These are phyloP conservation scores for Malus hybrid DNA, from an alignment of 331 rosid species.

Conservation along the genomic window DNA sequence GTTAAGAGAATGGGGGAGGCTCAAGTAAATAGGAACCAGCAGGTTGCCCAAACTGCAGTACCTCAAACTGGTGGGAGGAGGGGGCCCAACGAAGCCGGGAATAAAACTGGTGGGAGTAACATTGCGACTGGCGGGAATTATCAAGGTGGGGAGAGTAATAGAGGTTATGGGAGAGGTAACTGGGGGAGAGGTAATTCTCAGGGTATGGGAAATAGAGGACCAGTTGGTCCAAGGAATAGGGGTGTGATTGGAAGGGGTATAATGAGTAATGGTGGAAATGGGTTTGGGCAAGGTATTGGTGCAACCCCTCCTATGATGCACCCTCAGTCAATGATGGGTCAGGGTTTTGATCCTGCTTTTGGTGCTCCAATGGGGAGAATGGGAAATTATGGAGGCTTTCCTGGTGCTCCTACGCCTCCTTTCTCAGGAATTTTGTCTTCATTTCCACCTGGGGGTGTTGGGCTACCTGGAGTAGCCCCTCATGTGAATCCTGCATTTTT, in stretches of 20 bases:
- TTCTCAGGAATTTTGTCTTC: conserved; percentile 78
- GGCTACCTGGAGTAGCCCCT: conserved; percentile 92
- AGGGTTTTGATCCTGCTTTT: conserved; percentile 95
- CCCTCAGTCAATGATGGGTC: conserved; percentile 88
- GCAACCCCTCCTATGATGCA: conserved; percentile 73
- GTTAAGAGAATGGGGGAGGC: conserved; percentile 98
- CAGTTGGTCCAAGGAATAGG: conserved; percentile 63
- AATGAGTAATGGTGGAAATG: conserved; percentile 90
- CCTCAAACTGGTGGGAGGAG: conserved; percentile 44
- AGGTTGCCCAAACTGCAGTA: conserved; percentile 36
- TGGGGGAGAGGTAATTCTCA: conserved; percentile 83
- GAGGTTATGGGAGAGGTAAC: conserved; percentile 82
- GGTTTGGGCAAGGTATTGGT: conserved; percentile 89
- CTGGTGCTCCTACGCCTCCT: conserved; percentile 78
- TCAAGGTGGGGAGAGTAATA: conserved; percentile 75
- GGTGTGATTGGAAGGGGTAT: conserved; percentile 89
- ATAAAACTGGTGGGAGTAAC: conserved; percentile 59
- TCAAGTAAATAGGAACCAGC: conserved; percentile 70
- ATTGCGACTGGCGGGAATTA: conserved; percentile 74
- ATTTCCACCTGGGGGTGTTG: conserved; percentile 78
- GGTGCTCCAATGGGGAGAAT: conserved; percentile 91
- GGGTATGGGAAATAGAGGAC: conserved; percentile 83
- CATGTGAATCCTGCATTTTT: conserved; percentile 97
- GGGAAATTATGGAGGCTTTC: conserved; percentile 90
- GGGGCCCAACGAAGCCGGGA: conserved; percentile 57